A percentile compares a stretch with the other conserved stretches of the same genome.
These are phyloP conservation scores for Leptographium procerum DNA, from an alignment of 2,329 filamentous ascomycete genomes.

Conservation along the genomic window DNA sequence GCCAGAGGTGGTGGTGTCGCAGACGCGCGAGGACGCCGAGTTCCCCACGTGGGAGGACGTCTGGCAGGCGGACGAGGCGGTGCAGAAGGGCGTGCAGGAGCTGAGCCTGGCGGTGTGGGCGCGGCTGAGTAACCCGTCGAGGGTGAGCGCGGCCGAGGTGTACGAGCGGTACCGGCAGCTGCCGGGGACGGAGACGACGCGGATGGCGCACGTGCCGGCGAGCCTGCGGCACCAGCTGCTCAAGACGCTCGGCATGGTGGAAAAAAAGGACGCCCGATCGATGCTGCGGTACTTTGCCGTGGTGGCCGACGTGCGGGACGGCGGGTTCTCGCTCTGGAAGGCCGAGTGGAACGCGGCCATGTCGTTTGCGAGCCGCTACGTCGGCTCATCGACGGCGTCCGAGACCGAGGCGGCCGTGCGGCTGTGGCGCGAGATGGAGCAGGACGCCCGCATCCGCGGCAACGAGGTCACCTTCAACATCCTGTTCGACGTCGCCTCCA, in stretches of 20 bases:
- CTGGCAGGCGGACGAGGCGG: slow-evolving; percentile 21
- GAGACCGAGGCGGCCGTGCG: slow-evolving; percentile 60
- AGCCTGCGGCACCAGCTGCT: slow-evolving; percentile 52
- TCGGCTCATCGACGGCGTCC: slow-evolving; percentile 41
- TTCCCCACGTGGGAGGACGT: slow-evolving; percentile 33
- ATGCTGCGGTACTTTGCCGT: slow-evolving; percentile 79
- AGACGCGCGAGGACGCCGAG: slow-evolving; percentile 34
- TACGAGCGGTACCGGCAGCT: slow-evolving; percentile 38
- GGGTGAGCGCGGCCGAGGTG: slow-evolving; percentile 29
- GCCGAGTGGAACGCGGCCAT: slow-evolving; percentile 79
- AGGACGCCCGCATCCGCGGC: slow-evolving; percentile 48
- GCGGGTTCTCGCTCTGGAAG: slow-evolving; percentile 55
- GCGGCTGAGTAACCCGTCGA: slow-evolving; percentile 30
- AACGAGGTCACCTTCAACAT: slow-evolving; percentile 86
- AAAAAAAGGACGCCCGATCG: slow-evolving; percentile 41
- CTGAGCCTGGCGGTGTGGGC: slow-evolving; percentile 29
- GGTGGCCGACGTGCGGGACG: slow-evolving; percentile 69
- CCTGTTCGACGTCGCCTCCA: slow-evolving; percentile 78
- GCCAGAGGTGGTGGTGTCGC: slow-evolving; percentile 37
- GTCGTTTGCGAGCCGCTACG: slow-evolving; percentile 64
- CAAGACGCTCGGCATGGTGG: slow-evolving; percentile 53
- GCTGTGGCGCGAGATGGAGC: slow-evolving; percentile 87
- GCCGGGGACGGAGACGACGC: slow-evolving; percentile 30
- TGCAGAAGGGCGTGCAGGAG: slow-evolving; percentile 23
- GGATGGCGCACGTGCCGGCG: slow-evolving; percentile 37